Evolutionary conservation across 2,329 filamentous ascomycete species (phyloP).

Genomic region (Harringtonia lauricola): DNA sequence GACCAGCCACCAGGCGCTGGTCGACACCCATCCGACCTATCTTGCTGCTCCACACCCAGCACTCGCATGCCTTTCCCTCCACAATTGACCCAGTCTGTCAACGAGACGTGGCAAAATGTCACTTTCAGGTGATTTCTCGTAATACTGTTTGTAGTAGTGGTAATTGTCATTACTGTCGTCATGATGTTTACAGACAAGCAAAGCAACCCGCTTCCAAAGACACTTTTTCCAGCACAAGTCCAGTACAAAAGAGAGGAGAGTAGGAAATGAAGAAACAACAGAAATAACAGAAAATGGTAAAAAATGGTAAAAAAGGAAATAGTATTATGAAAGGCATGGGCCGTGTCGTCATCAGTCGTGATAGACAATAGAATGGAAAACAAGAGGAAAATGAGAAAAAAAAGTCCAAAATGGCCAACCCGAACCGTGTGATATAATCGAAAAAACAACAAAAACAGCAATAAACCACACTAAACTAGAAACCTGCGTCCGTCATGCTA

Average conservation of each 20-base stretch:
- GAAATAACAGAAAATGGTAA: background rate
- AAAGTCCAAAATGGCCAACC: background rate
- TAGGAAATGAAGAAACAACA: background rate
- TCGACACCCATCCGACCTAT: no score
- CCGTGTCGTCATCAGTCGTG: background rate
- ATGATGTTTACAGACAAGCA: background rate
- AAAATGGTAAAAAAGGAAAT: background rate
- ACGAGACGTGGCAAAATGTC: no score
- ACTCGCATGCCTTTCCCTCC: no score
- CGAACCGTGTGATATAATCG: background rate
- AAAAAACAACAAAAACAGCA: no score
- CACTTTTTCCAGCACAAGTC: background rate
- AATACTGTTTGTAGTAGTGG: no score
- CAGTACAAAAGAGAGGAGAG: background rate
- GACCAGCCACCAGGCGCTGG: no score
- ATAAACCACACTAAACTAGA: no score
- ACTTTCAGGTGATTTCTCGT: no score
- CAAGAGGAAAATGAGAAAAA: background rate
- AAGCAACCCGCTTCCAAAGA: background rate
- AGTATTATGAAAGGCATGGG: background rate
- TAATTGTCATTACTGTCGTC: no score
- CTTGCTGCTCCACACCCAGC: no score
- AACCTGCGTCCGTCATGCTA: conserved; percentile 20
- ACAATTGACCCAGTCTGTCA: no score
- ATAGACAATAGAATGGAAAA: background rate